Evolutionary conservation across 345 rosid genomes (phyloP).

Genomic region (Populus simonii): DNA sequence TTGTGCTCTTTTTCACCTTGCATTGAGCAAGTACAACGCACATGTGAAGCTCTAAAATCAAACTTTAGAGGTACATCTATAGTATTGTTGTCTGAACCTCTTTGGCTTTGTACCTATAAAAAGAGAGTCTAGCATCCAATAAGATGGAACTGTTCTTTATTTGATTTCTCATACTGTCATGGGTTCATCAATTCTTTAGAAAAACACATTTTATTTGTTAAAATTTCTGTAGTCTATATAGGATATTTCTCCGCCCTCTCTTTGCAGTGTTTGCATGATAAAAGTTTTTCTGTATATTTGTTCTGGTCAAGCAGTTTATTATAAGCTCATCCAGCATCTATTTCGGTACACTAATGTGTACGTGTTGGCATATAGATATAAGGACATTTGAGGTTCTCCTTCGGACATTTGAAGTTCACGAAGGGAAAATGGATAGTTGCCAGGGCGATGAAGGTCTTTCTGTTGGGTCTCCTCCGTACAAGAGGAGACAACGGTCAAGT

Average conservation of each 20-base stretch:
- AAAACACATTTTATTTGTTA: too few relatives aligned
- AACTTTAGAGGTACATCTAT: slow-evolving; percentile 59
- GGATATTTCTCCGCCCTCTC: too few relatives aligned
- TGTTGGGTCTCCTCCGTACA: slow-evolving; percentile 47
- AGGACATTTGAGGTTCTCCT: slow-evolving; percentile 87
- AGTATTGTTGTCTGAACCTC: not conserved
- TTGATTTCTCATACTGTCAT: not conserved
- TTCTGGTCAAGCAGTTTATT: not conserved
- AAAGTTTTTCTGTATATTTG: too few relatives aligned
- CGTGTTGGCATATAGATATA: slow-evolving; percentile 50
- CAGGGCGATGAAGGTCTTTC: slow-evolving; percentile 34
- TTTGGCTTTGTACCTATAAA: too few relatives aligned
- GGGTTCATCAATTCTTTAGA: not conserved
- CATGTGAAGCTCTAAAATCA: slow-evolving; percentile 70
- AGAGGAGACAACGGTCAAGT: slow-evolving; percentile 61
- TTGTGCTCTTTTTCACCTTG: slow-evolving; percentile 95
- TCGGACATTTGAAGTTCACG: slow-evolving; percentile 75
- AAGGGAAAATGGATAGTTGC: slow-evolving; percentile 43
- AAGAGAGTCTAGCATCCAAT: too few relatives aligned
- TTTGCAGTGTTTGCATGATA: not conserved
- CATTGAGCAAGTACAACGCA: slow-evolving; percentile 89
- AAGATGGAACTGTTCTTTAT: not conserved
- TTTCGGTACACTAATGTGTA: not conserved
- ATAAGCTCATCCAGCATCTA: not conserved
- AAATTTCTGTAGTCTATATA: too few relatives aligned